Percentiles rank a stretch among this genome's conserved stretches.
phyloP scores from a whole-genome alignment of 2,329 filamentous ascomycete species.

The Pyrenochaeta sp. region DNA sequence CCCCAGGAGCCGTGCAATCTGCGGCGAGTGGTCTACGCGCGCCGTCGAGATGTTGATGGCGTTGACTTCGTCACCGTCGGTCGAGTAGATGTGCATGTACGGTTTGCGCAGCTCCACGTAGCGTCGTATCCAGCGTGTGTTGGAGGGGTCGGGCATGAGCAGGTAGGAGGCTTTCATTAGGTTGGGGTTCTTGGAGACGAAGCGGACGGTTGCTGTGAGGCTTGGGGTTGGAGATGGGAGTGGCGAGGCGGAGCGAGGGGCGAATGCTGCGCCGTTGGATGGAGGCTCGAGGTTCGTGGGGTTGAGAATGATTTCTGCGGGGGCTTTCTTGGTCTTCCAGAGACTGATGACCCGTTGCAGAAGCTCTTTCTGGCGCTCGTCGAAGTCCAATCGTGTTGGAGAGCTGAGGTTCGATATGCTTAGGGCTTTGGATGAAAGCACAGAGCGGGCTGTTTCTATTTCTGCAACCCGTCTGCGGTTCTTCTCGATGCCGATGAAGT shows the following conservation, averaged over 20 bases:
- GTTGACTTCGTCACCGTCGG: slow-evolving; percentile 87
- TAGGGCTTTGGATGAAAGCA: slow-evolving; percentile 63
- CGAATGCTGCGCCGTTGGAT: slow-evolving; percentile 62
- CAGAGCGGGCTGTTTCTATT: slow-evolving; percentile 75
- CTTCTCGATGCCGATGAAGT: slow-evolving; percentile 79
- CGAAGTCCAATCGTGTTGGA: slow-evolving; percentile 21
- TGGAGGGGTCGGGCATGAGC: slow-evolving; percentile 81
- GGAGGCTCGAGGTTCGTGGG: slow-evolving; percentile 70
- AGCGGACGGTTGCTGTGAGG: slow-evolving; percentile 78
- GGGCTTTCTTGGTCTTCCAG: slow-evolving; percentile 62
- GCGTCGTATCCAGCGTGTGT: slow-evolving; percentile 85
- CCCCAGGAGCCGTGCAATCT: slow-evolving; percentile 77
- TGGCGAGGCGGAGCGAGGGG: slow-evolving; percentile 47
- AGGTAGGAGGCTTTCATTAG: slow-evolving; percentile 88
- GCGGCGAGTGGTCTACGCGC: slow-evolving; percentile 89
- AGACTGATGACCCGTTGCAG: slow-evolving; percentile 66
- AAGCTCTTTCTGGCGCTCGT: slow-evolving; percentile 50
- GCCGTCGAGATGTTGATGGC: slow-evolving; percentile 89
- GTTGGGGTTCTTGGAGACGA: slow-evolving; percentile 75
- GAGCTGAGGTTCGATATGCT: slow-evolving; percentile 28
- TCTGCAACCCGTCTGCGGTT: slow-evolving; percentile 78
- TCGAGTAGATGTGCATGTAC: slow-evolving; percentile 89
- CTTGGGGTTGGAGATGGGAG: slow-evolving; percentile 60
- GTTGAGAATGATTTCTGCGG: slow-evolving; percentile 56
- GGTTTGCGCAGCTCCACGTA: slow-evolving; percentile 92